phyloP scores from a whole-genome alignment of 768 basidiomycete species.

The Epithele typhae region DNA sequence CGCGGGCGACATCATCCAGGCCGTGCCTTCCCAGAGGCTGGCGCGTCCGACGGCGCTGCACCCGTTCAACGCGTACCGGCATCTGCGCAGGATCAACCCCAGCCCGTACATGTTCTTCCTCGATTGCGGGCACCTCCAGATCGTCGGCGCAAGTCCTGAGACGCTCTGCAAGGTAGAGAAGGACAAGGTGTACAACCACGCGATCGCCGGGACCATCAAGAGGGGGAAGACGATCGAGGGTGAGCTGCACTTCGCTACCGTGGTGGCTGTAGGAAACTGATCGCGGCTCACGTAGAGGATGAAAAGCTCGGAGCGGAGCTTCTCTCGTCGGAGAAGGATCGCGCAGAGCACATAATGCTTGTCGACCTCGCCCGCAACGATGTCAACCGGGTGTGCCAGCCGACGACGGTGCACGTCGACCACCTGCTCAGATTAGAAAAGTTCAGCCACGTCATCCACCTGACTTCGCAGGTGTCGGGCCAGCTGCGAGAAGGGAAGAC shows the following conservation, averaged over 20 bases:
- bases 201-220: conserved; percentile 92
- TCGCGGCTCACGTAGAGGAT: conserved; percentile 66
- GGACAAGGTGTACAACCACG: conserved; percentile 94
- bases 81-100: conserved; percentile 91
- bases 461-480: conserved; percentile 95
- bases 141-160: conserved; percentile 98
- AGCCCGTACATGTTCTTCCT: conserved; percentile 99
- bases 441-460: conserved; percentile 97
- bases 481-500: conserved; percentile 75
- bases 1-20: conserved; percentile 97
- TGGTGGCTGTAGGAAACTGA: neutral
- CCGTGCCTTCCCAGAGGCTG: conserved; percentile 92
- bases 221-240: conserved; percentile 85
- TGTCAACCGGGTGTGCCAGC: conserved; percentile 95
- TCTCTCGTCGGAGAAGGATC: conserved; percentile 85
- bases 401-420: conserved; percentile 94
- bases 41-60: conserved; percentile 82
- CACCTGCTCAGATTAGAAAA: conserved; percentile 90
- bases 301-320: conserved; percentile 69
- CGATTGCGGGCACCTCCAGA: conserved; percentile 87
- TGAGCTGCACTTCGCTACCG: conserved; percentile 31
- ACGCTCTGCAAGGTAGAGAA: conserved; percentile 93
- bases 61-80: conserved; percentile 96
- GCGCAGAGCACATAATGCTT: conserved; percentile 98
- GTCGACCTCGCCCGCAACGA: conserved; percentile 98